These are phyloP conservation scores for Trichosanthes truncata DNA, from an alignment of 306 rosid species.

Conservation along the genomic window DNA sequence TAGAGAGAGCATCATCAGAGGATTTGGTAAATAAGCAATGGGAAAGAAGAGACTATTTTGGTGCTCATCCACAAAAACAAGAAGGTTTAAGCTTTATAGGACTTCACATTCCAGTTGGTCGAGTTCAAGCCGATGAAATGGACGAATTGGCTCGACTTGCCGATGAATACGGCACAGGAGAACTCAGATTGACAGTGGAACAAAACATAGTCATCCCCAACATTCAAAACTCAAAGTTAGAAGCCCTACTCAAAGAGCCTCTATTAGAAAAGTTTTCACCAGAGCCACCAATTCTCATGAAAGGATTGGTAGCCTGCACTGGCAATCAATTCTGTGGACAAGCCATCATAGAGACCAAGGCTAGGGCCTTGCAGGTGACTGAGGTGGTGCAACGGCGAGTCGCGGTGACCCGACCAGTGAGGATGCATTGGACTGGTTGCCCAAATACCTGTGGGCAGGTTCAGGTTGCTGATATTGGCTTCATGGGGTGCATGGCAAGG, in stretches of 20 bases:
- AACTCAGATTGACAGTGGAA: slow-evolving; percentile 79
- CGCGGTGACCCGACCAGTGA: slow-evolving; percentile 49
- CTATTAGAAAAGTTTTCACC: slow-evolving; percentile 53
- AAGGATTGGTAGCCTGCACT: slow-evolving; percentile 85
- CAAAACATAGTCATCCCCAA: slow-evolving; percentile 84
- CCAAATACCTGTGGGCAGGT: slow-evolving; percentile 90
- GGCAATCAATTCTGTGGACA: slow-evolving; percentile 94
- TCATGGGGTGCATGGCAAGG: slow-evolving; percentile 95
- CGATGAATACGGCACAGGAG: slow-evolving; percentile 67
- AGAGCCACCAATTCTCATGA: slow-evolving; percentile 68
- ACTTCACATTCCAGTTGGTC: slow-evolving; percentile 83
- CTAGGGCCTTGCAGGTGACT: slow-evolving; percentile 74
- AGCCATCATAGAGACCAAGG: slow-evolving; percentile 90
- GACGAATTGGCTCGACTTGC: slow-evolving; percentile 70
- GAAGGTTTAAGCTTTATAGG: slow-evolving; percentile 72
- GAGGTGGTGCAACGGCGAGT: slow-evolving; percentile 74
- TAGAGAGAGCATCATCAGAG: slow-evolving; percentile 62
- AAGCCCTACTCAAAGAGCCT: slow-evolving; percentile 52
- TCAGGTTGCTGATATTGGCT: slow-evolving; percentile 94
- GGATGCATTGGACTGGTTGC: slow-evolving; percentile 99
- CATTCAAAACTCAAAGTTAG: slow-evolving; percentile 48
- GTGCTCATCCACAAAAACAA: slow-evolving; percentile 82
- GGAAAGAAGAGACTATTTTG: slow-evolving; percentile 85
- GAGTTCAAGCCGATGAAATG: slow-evolving; percentile 88
- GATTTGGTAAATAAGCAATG: slow-evolving; percentile 56